These are phyloP conservation scores for Microbotryum saponariae DNA, from an alignment of 1,284 basidiomycete species.

Conservation along the genomic window DNA sequence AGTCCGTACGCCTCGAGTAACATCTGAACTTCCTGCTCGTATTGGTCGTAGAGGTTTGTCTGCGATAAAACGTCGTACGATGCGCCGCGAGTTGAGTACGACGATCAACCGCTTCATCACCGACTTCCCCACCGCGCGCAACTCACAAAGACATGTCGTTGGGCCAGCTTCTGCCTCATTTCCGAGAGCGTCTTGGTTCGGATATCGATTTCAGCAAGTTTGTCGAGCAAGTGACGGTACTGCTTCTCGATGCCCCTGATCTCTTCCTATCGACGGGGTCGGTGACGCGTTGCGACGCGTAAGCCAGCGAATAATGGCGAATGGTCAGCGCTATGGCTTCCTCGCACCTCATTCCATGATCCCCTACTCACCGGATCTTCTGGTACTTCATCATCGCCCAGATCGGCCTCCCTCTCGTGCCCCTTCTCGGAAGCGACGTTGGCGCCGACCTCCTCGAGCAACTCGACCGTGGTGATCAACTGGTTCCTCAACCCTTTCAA, in stretches of 20 bases:
- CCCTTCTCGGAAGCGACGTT: slow-evolving; percentile 12
- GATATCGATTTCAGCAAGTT: slow-evolving; percentile 7
- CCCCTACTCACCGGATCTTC: slow-evolving; percentile 13
- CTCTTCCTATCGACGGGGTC: neutral
- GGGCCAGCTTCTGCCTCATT: slow-evolving; percentile 8
- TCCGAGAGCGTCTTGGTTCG: slow-evolving; percentile 4
- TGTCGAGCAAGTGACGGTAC: slow-evolving; percentile 11
- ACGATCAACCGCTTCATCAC: neutral
- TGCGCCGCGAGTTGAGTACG: neutral
- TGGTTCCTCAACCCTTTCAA: neutral
- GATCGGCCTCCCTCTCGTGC: slow-evolving; percentile 8
- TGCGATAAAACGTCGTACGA: neutral
- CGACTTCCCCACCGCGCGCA: neutral
- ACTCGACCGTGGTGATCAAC: neutral
- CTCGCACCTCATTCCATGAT: neutral
- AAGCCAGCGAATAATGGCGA: neutral
- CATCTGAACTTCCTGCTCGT: neutral
- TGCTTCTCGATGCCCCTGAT: slow-evolving; percentile 16
- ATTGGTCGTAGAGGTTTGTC: slow-evolving; percentile 18
- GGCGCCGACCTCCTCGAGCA: slow-evolving; percentile 6
- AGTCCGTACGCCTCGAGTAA: slow-evolving; percentile 4
- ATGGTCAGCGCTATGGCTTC: neutral
- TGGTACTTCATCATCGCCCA: neutral
- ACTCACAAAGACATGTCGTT: slow-evolving; percentile 25
- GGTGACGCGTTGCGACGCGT: slow-evolving; percentile 1